Evolutionary conservation across 2,329 filamentous ascomycete genomes (phyloP).

Genomic region (Fragosphaeria purpurea): DNA sequence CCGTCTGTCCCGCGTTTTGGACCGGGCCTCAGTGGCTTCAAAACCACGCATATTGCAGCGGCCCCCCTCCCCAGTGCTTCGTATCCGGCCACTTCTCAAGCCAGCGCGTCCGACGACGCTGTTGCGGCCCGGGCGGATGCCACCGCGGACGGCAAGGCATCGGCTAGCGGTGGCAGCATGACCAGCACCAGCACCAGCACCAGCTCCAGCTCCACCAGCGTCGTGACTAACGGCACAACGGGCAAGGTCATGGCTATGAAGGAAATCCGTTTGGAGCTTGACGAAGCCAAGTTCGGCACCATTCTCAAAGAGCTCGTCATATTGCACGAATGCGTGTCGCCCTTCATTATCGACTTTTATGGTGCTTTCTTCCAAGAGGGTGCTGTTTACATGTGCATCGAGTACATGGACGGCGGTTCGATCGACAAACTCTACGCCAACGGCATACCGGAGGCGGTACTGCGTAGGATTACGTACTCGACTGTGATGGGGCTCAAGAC

Average conservation of each 20-base stretch:
- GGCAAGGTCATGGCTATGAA: constrained; percentile 98
- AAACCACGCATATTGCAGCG: constrained; percentile 13
- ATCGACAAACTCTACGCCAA: constrained; percentile 92
- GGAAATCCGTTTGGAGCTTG: constrained; percentile 88
- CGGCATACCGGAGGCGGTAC: constrained; percentile 77
- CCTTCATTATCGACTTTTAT: constrained; percentile 98
- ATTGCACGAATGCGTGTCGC: constrained; percentile 85
- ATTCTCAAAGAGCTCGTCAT: constrained; percentile 98
- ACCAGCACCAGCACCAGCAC: constrained; percentile 35
- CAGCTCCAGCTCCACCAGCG: constrained; percentile 31
- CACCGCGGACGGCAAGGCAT: constrained; percentile 9
- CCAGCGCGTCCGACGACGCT: constrained; percentile 23
- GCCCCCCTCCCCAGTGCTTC: not conserved
- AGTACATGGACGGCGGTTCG: constrained; percentile 97
- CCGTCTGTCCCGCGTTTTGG: constrained; percentile 48
- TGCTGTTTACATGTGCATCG: constrained; percentile 97
- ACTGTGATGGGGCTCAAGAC: constrained; percentile 87
- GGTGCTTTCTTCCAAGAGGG: constrained; percentile 98
- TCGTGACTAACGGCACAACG: constrained; percentile 35
- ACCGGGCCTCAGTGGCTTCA: constrained; percentile 43
- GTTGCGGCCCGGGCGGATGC: too few relatives aligned
- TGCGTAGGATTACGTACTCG: constrained; percentile 82
- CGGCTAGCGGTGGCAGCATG: not conserved
- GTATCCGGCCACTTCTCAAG: constrained; percentile 7
- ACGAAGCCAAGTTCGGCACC: constrained; percentile 91